Percentiles rank a stretch among this genome's conserved stretches.
phyloP scores from a whole-genome alignment of 2,329 filamentous ascomycete genomes.

The Cladophialophora psammophila region DNA sequence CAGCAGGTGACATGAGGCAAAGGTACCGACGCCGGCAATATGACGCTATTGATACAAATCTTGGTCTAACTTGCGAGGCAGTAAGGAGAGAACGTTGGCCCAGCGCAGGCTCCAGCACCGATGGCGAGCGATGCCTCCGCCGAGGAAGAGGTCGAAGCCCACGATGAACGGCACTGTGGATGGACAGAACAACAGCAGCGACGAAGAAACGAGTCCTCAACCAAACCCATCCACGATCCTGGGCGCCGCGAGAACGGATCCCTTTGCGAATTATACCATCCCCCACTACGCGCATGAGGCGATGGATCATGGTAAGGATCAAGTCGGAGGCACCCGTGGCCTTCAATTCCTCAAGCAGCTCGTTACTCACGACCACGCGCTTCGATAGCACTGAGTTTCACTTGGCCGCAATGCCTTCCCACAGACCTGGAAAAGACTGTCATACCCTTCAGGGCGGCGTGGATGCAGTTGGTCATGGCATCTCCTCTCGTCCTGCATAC shows the following conservation, averaged over 20 bases:
- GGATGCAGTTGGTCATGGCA: constrained; percentile 18
- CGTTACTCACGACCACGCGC: neutral
- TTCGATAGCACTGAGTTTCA: constrained; percentile 14
- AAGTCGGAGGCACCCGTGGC: neutral
- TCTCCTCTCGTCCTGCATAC: constrained; percentile 18
- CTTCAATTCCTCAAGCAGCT: neutral
- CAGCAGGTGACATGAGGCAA: neutral
- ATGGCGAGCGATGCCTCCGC: constrained; percentile 8
- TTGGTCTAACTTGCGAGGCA: neutral
- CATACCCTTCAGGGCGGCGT: constrained; percentile 5
- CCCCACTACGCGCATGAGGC: constrained; percentile 15
- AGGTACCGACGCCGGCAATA: neutral
- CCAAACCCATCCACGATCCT: neutral
- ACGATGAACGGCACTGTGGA: neutral
- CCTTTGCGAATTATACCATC: constrained; percentile 12
- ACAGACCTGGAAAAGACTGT: constrained; percentile 5
- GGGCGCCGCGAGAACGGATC: constrained; percentile 9
- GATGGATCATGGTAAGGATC: constrained; percentile 18
- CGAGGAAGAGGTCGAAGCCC: neutral
- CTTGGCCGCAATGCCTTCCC: constrained; percentile 17
- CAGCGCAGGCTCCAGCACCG: constrained; percentile 9
- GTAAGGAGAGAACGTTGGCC: constrained; percentile 3
- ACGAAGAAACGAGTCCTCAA: constrained; percentile 3
- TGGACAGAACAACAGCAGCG: neutral
- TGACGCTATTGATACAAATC: neutral